Evolutionary conservation across 345 rosid species (phyloP).

Genomic region (Camelina neglecta): DNA sequence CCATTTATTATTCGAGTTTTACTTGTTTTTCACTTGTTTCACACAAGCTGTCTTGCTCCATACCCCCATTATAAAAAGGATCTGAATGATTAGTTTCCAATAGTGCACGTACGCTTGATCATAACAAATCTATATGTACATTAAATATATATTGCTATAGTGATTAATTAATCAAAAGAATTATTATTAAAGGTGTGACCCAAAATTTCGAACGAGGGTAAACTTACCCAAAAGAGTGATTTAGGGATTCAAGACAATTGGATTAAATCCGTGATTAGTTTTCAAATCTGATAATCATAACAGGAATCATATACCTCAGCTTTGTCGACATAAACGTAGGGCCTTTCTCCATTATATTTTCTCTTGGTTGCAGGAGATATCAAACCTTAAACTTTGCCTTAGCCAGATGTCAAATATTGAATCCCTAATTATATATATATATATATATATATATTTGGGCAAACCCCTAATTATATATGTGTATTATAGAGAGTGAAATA

Average conservation of each 20-base stretch:
- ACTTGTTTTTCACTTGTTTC: slow-evolving; percentile 6
- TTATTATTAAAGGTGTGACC: neutral
- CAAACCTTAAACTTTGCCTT: slow-evolving; percentile 20
- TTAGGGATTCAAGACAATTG: slow-evolving; percentile 18
- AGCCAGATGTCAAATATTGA: slow-evolving; percentile 18
- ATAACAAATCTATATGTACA: neutral
- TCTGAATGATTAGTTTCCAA: slow-evolving; percentile 3
- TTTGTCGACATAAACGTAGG: slow-evolving; percentile 30
- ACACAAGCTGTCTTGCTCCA: slow-evolving; percentile 13
- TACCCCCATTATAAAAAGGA: neutral
- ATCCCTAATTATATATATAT: neutral
- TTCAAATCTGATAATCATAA: neutral
- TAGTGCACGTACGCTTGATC: slow-evolving; percentile 11
- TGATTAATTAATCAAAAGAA: neutral
- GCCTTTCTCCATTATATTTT: neutral
- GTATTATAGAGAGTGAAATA: neutral
- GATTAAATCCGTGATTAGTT: slow-evolving; percentile 4
- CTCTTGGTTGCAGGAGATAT: neutral
- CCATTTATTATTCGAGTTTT: neutral
- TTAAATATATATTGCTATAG: neutral
- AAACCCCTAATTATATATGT: neutral
- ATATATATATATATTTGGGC: neutral
- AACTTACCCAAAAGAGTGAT: slow-evolving; percentile 19
- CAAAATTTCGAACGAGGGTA: neutral
- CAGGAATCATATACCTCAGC: neutral